Evolutionary conservation across 1,284 basidiomycete species (phyloP), one percentile per base, ranked within the genome.

Genomic region (Cystobasidium pallidum): DNA sequence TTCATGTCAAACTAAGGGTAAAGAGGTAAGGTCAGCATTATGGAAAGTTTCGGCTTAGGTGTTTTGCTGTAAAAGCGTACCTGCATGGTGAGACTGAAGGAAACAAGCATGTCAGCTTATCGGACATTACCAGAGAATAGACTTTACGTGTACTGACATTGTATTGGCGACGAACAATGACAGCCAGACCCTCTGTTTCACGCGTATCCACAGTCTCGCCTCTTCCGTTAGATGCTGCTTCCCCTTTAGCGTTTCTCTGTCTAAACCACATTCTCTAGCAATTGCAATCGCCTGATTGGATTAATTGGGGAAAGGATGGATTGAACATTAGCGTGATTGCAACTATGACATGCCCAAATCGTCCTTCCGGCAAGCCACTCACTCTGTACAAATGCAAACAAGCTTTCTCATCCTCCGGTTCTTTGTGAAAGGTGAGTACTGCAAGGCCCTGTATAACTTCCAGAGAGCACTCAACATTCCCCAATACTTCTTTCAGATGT

Each of bases 141-240:
- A 36, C 17, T 17, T 45, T 13, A 13, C n/a, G 10, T 11, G 10
- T 11, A 52, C 68, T 39, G n/a, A 71, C 68, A 71, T 71, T 19
- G 68, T 71, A 36, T 71, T 71, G 17, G 68, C 68, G 30, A 71
- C 61, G 68, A 71, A 71, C 10, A 71, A 32, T 6, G 57, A 47
- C 28, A 71, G 39, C 68, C 68, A 71, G 3, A 71, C 59, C 55
- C 68, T 45, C 41, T 71, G 59, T 41, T 64, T 41, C 13, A 63
- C 47, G 13, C 61, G 28, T 36, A 55, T 62, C 68, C 68, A 71
- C 2, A n/a, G n/a, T 28, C 41, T 71, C 36, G 63, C 68, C 13
- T 71, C 68, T 39, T 63, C 59, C 3, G 24, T 39, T 11, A 61
- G 26, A 19, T 54, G 28, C 13, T 24, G 30, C 4, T 59, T 55